A percentile compares a stretch with the other conserved stretches of the same genome.
Conservation (phyloP, 331 rosid species). For the Quercus phellos region DNA sequence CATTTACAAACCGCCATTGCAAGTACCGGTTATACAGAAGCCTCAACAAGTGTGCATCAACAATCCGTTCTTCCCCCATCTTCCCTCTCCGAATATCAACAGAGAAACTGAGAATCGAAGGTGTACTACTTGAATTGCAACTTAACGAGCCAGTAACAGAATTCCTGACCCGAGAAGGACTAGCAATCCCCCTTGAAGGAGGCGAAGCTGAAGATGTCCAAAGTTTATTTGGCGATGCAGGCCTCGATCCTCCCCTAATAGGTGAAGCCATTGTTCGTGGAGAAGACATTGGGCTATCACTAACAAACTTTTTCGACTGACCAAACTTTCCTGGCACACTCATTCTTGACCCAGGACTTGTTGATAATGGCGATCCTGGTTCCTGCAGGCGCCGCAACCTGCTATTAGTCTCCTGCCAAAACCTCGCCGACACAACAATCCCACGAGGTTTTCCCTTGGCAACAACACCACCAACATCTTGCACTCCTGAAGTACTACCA, state of each 20-base stretch:
- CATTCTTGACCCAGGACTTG: slow-evolving; percentile 61
- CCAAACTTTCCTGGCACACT: slow-evolving; percentile 39
- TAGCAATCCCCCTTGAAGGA: slow-evolving; percentile 66
- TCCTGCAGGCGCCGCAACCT: slow-evolving; percentile 82
- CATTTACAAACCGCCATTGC: slow-evolving; percentile 98
- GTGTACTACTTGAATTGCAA: slow-evolving; percentile 47
- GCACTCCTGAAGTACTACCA: slow-evolving; percentile 87
- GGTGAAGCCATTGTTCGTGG: slow-evolving; percentile 80
- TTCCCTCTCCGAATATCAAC: slow-evolving; percentile 90
- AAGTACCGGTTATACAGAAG: slow-evolving; percentile 81
- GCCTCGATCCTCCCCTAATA: slow-evolving; percentile 55
- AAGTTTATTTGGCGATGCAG: slow-evolving; percentile 82
- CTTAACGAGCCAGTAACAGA: slow-evolving; percentile 48
- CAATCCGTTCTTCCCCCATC: slow-evolving; percentile 88
- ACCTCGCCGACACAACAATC: slow-evolving; percentile 74
- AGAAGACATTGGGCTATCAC: slow-evolving; percentile 56
- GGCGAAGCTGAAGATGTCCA: slow-evolving; percentile 70
- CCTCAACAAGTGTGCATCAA: slow-evolving; percentile 86
- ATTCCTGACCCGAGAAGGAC: slow-evolving; percentile 85
- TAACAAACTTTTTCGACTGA: slow-evolving; percentile 54
- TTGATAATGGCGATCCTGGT: slow-evolving; percentile 76
- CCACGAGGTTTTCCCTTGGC: slow-evolving; percentile 51
- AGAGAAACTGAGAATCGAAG: slow-evolving; percentile 90
- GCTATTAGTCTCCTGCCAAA: slow-evolving; percentile 98
- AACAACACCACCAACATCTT: slow-evolving; percentile 40